These are phyloP conservation scores for Geosmithia flava DNA, from an alignment of 2,329 filamentous ascomycete species.

Conservation along the genomic window DNA sequence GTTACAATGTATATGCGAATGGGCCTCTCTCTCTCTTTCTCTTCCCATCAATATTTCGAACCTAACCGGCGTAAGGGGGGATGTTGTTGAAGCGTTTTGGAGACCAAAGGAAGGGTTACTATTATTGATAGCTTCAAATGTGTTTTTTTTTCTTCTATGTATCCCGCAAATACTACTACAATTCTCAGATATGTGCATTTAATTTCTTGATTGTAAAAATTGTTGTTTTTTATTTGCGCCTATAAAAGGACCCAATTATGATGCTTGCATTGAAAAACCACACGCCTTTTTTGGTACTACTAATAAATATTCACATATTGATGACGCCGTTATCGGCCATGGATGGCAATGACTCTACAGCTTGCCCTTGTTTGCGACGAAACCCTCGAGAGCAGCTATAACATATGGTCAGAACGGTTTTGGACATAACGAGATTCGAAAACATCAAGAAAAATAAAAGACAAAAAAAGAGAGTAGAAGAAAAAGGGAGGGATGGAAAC, in stretches of 20 bases:
- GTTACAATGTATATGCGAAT: not conserved
- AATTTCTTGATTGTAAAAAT: not conserved
- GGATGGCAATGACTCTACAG: constrained; percentile 33
- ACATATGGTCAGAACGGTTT: not conserved
- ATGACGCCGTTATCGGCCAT: not conserved
- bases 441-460: not conserved
- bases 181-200: not conserved
- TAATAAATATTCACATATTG: constrained; percentile 4
- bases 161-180: not conserved
- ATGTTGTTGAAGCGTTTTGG: not conserved
- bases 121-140: not conserved
- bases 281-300: constrained; percentile 6
- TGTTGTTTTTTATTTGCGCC: not conserved
- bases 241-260: not conserved
- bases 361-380: constrained; percentile 88
- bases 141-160: not conserved
- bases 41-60: not conserved
- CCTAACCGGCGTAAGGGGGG: not conserved
- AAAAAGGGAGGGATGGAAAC: constrained; percentile 14
- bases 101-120: not conserved
- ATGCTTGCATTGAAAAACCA: not conserved
- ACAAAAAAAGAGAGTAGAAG: not conserved
- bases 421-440: not conserved
- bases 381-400: constrained; percentile 65
- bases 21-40: too few species aligned